Base-by-base conservation (phyloP, 306 rosid species). In the Pyrus pyrifolia region DNA sequence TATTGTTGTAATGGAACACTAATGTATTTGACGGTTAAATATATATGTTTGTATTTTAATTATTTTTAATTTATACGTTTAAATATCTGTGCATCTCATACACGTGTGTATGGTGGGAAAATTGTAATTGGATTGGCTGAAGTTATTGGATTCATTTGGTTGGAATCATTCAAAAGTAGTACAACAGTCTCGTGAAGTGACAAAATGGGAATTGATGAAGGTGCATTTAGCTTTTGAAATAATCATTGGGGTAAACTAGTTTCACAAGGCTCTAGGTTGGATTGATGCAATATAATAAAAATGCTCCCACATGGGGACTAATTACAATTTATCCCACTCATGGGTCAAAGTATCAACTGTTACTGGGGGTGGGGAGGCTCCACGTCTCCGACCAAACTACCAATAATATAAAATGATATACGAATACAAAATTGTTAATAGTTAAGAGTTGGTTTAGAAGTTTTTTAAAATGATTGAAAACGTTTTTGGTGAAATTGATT, bases 211-310 rank as follows among this genome's bases (percentile, higher is more conserved):
- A 25, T 51, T 51, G 55, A 12, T 11, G 29, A 74, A 75, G 59
- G 53, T 59, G 66, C 71, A n/a, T 57, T 14, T 21, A 68, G 22
- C 70, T 74, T 75, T 75, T 49, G n/a, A 33, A 19, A 63, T 35
- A 27, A 75, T 75, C 45, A 69, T 35, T 74, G 74, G 73, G 64
- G 52, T 35, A 72, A 69, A 15, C 57, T 11, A 69, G 78, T 42
- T 76, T 79, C 62, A 57, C 49, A 73, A 76, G 65, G 77, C 67
- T 75, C 68, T 15, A 75, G 73, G 84, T 70, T 51, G 21, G 60
- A 72, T 40, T 38, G 61, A 7, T 49, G 72, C 9, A 35, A 27
- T 13, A 55, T 51, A 9, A 57, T 57, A 21, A n/a, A 6, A 3
- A 57, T 57, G 4, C 13, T 57, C 27, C 27, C 62, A 57, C 22